These are phyloP conservation scores for Neurospora terricola DNA, from an alignment of 495 filamentous ascomycete species.

Conservation along the genomic window DNA sequence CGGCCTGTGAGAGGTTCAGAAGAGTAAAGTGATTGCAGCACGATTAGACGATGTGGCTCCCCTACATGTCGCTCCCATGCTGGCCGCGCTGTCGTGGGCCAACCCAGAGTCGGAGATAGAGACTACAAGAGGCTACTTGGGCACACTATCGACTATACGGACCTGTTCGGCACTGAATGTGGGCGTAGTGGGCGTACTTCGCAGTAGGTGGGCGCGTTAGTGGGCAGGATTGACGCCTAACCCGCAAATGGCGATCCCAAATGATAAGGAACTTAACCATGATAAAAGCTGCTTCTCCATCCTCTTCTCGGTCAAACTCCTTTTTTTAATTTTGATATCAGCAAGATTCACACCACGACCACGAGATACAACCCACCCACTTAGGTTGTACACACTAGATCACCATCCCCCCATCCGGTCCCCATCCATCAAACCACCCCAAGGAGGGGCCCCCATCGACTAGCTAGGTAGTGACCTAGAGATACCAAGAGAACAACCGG, in stretches of 20 bases:
- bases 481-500: background rate
- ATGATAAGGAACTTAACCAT: background rate
- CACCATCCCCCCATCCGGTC: background rate
- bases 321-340: background rate
- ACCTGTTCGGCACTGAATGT: background rate
- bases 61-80: background rate
- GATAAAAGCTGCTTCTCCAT: background rate
- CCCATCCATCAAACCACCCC: background rate
- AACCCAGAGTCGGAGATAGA: background rate
- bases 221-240: background rate
- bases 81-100: background rate
- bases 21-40: background rate
- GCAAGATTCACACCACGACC: background rate
- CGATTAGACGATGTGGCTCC: background rate
- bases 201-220: background rate
- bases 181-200: background rate
- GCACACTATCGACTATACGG: background rate
- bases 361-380: background rate
- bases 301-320: background rate
- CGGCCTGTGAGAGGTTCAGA: background rate
- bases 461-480: background rate
- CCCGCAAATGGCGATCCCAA: background rate
- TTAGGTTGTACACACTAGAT: background rate
- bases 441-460: background rate
- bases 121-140: background rate